These are phyloP conservation scores for Mayamaea pseudoterrestris DNA, from an alignment of 108 stramenopile species.

Conservation along the genomic window DNA sequence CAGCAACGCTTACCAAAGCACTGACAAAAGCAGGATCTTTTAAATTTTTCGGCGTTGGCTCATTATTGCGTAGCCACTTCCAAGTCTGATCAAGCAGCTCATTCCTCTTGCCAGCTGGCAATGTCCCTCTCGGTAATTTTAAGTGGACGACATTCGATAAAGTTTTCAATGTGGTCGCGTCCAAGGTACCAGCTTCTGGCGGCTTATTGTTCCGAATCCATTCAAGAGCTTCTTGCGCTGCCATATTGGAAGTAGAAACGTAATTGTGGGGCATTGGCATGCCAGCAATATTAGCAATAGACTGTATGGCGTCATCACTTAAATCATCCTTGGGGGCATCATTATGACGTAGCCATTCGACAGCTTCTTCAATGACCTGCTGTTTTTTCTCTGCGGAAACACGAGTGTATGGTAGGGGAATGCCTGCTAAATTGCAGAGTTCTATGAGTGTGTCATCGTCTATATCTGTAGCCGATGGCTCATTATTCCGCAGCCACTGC, in stretches of 20 bases:
- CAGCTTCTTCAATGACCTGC: constrained; percentile 1
- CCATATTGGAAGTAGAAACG: not conserved
- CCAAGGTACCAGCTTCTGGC: not conserved
- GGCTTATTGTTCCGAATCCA: not conserved
- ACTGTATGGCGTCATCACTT: constrained; percentile 1
- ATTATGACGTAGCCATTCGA: not conserved
- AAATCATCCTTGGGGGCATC: constrained; percentile 10
- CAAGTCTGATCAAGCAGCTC: not conserved
- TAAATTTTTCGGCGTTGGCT: not conserved
- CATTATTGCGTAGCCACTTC: constrained; percentile 3
- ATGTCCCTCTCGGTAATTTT: not conserved
- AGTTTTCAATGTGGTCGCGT: not conserved
- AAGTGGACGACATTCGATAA: constrained; percentile 3
- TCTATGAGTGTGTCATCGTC: not conserved
- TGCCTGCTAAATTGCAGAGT: not conserved
- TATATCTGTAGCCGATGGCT: constrained; percentile 4
- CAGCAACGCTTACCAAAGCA: not conserved
- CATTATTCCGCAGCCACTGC: constrained; percentile 15
- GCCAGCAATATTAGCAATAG: constrained; percentile 3
- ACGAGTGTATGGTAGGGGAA: not conserved
- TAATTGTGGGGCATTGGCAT: not conserved
- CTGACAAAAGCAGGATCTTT: constrained; percentile 3
- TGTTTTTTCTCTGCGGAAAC: not conserved
- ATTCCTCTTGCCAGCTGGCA: constrained; percentile 10
- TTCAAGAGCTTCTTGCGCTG: not conserved